Conservation (phyloP, 2,329 filamentous ascomycete species). For the Fusarium nisikadoi region DNA sequence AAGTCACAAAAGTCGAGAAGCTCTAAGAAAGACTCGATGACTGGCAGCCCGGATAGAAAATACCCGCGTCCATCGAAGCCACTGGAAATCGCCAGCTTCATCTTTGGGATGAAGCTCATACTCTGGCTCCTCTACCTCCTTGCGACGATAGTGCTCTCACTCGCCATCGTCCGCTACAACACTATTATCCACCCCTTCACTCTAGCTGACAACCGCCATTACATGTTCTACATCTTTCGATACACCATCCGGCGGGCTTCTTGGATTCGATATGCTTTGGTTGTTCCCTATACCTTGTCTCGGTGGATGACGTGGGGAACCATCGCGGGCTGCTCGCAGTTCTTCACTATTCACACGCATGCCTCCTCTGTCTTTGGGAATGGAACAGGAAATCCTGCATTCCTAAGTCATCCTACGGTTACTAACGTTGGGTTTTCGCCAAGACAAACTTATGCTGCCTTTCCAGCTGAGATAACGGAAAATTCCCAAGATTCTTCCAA, state of each 20-base stretch:
- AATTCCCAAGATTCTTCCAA: slow-evolving; percentile 5
- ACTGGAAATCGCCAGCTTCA: slow-evolving; percentile 2
- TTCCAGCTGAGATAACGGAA: slow-evolving; percentile 1
- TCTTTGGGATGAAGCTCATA: slow-evolving; percentile 49
- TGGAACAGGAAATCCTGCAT: slow-evolving; percentile 23
- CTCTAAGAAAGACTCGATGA: background rate
- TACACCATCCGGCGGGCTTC: slow-evolving; percentile 77
- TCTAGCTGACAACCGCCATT: slow-evolving; percentile 94
- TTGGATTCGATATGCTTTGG: slow-evolving; percentile 72
- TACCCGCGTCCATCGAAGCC: slow-evolving; percentile 13
- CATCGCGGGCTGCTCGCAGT: slow-evolving; percentile 60
- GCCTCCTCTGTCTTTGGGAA: slow-evolving; percentile 30
- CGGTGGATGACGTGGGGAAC: slow-evolving; percentile 75
- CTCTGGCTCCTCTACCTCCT: slow-evolving; percentile 52
- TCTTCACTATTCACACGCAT: slow-evolving; percentile 20
- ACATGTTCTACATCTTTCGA: slow-evolving; percentile 96
- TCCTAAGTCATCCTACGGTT: slow-evolving; percentile 46
- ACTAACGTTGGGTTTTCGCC: slow-evolving; percentile 3
- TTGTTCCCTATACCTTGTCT: slow-evolving; percentile 75
- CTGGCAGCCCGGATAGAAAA: background rate
- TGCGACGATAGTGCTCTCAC: slow-evolving; percentile 51
- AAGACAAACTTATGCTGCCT: slow-evolving; percentile 19
- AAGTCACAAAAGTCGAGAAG: background rate
- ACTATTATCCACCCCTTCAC: slow-evolving; percentile 97
- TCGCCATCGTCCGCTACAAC: slow-evolving; percentile 76